Evolutionary conservation across 176 grass and related monocot species (phyloP).

Genomic region (Tuctoria greenei): DNA sequence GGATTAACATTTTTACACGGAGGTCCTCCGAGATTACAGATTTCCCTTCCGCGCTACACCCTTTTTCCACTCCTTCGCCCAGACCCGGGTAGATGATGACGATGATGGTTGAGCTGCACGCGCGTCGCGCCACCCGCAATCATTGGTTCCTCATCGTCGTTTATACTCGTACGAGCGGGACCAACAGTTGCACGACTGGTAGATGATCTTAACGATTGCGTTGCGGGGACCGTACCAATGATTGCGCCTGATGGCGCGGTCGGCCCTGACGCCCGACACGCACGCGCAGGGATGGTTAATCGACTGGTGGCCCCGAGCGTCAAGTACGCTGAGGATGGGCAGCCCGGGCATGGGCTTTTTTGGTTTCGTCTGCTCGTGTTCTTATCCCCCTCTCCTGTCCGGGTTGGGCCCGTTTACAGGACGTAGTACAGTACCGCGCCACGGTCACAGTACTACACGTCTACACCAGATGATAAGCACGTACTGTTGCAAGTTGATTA

Average conservation of each 20-base stretch:
- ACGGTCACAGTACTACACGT: no score
- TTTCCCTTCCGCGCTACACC: neutral
- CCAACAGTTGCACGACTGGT: no score
- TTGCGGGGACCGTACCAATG: slow-evolving; percentile 70
- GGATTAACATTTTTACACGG: no score
- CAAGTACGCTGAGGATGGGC: neutral
- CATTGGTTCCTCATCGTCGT: slow-evolving; percentile 10
- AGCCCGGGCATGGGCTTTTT: neutral
- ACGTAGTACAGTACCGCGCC: no score
- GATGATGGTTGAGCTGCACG: slow-evolving; percentile 42
- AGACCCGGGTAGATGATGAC: neutral
- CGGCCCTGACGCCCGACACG: slow-evolving; percentile 41
- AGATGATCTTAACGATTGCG: no score
- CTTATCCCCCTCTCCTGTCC: neutral
- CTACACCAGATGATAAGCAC: no score
- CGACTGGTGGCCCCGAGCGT: neutral
- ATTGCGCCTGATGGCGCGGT: slow-evolving; percentile 58
- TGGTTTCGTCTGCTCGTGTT: neutral
- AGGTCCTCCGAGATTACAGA: no score
- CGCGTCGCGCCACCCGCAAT: neutral
- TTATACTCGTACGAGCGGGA: no score
- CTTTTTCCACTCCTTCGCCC: neutral
- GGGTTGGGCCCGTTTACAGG: no score
- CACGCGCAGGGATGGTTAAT: no score
- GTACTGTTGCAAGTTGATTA: no score